Evolutionary conservation across 163 green algal genomes (phyloP), one percentile per base, ranked within the genome.

Genomic region (Scenedesmus sp.): DNA sequence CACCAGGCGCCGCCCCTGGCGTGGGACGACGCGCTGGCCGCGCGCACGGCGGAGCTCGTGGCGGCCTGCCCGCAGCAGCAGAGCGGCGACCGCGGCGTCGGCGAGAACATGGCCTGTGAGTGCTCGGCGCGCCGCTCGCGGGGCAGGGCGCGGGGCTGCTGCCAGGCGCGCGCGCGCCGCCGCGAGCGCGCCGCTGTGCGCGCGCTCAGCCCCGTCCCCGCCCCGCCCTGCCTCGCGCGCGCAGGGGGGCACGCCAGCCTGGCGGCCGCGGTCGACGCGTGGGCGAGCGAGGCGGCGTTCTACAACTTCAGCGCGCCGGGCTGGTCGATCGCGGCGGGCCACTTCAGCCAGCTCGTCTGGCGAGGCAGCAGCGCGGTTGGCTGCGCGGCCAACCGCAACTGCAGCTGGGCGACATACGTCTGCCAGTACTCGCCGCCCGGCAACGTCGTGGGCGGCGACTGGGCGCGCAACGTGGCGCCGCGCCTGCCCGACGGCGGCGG

Each of bases 281-380:
- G 70, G 70, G 70, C 70, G 18, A 50, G 50, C 26, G 57, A 78
- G 57, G 58, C 70, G 13, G 39, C 28, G 36, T 22, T 4, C 3
- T 80, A 80, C n/a, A 7, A 54, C 9, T 80, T 72, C 42, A 28
- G 18, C 44, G 45, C 33, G 13, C 39, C 54, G 11, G 54, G 63
- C n/a, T 82, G 75, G 18, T 64, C 39, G 42, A 34, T 29, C 10
- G 54, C 54, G 7, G 76, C 75, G 9, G 75, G 75, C 13, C 64
- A 81, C 51, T 82, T 82, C 44, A 76, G 53, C 1, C 63, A 76
- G 75, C 42, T 82, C 0, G 64, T 82, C 26, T 82, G 75, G 75
- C 42, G 44, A 2, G 54, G 15, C 63, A 75, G n/a, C 1, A 44
- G 3, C 33, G 62, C 34, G 47, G 28, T 80, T 33, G 73, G 73